Evolutionary conservation across 768 basidiomycete genomes (phyloP).

Genomic region (Boletus subparvulus): DNA sequence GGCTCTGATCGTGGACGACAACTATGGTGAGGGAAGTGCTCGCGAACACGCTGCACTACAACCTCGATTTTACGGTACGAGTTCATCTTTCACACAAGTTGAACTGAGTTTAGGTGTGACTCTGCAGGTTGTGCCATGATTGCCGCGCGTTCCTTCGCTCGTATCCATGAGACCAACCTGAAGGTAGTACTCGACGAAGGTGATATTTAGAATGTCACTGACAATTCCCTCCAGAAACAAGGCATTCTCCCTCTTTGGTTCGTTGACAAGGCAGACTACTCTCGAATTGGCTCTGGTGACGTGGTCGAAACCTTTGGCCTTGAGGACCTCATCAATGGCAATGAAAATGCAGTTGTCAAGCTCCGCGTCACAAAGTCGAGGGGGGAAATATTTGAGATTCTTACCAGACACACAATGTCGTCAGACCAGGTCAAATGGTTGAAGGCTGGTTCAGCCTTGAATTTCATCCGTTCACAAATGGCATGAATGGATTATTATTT

Average conservation of each 20-base stretch:
- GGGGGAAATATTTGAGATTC: slow-evolving; percentile 65
- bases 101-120: neutral
- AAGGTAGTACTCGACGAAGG: slow-evolving; percentile 52
- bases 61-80: slow-evolving; percentile 85
- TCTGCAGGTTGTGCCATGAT: slow-evolving; percentile 77
- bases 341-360: slow-evolving; percentile 42
- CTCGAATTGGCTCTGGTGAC: slow-evolving; percentile 80
- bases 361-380: slow-evolving; percentile 65
- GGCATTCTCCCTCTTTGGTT: slow-evolving; percentile 97
- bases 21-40: slow-evolving; percentile 97
- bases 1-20: slow-evolving; percentile 93
- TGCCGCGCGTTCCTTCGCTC: slow-evolving; percentile 90
- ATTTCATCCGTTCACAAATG: slow-evolving; percentile 73
- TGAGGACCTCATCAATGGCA: slow-evolving; percentile 53
- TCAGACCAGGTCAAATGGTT: slow-evolving; percentile 90
- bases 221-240: slow-evolving; percentile 71
- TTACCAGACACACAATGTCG: slow-evolving; percentile 87
- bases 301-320: slow-evolving; percentile 83
- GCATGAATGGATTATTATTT: slow-evolving; percentile 8
- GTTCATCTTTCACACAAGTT: neutral
- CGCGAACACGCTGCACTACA: slow-evolving; percentile 97
- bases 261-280: slow-evolving; percentile 80
- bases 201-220: neutral
- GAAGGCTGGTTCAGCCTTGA: slow-evolving; percentile 83
- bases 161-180: slow-evolving; percentile 97